A percentile compares a stretch with the other conserved stretches of the same genome.
Conservation (phyloP, 1,284 basidiomycete genomes). For the Omphalotus olearius region DNA sequence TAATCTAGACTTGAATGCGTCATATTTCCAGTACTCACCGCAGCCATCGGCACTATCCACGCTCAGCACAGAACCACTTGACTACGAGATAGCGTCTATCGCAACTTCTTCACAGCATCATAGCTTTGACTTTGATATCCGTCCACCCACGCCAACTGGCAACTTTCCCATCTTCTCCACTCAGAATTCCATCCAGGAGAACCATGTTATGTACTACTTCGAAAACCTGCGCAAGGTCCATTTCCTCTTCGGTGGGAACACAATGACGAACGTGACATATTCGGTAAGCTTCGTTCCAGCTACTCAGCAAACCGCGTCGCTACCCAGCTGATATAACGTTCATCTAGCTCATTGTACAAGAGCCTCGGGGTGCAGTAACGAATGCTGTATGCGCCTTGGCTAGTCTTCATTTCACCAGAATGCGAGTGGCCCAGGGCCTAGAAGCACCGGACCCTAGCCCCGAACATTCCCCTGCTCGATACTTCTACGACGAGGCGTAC, state of each 20-base stretch:
- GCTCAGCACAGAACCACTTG: constrained; percentile 20
- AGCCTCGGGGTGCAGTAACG: constrained; percentile 64
- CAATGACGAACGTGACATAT: constrained; percentile 55
- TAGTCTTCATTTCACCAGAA: constrained; percentile 60
- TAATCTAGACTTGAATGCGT: constrained; percentile 23
- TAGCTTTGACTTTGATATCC: constrained; percentile 27
- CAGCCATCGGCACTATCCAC: constrained; percentile 22
- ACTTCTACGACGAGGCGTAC: constrained; percentile 64
- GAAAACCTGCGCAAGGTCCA: constrained; percentile 58
- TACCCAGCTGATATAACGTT: constrained; percentile 20
- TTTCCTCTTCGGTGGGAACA: constrained; percentile 52
- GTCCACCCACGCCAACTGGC: constrained; percentile 21
- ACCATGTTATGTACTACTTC: constrained; percentile 66
- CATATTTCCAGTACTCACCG: constrained; percentile 25
- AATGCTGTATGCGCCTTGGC: constrained; percentile 73
- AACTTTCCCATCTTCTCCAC: constrained; percentile 25
- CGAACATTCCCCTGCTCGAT: constrained; percentile 55
- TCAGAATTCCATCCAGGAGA: constrained; percentile 40
- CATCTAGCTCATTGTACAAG: constrained; percentile 53
- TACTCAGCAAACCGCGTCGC: no score
- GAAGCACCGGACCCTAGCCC: constrained; percentile 49
- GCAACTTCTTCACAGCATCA: constrained; percentile 13
- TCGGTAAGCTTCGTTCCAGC: constrained; percentile 39
- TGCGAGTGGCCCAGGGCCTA: constrained; percentile 55
- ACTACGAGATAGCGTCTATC: constrained; percentile 21